Conservation (phyloP, 1,284 basidiomycete species). For the Naganishia liquefaciens region DNA sequence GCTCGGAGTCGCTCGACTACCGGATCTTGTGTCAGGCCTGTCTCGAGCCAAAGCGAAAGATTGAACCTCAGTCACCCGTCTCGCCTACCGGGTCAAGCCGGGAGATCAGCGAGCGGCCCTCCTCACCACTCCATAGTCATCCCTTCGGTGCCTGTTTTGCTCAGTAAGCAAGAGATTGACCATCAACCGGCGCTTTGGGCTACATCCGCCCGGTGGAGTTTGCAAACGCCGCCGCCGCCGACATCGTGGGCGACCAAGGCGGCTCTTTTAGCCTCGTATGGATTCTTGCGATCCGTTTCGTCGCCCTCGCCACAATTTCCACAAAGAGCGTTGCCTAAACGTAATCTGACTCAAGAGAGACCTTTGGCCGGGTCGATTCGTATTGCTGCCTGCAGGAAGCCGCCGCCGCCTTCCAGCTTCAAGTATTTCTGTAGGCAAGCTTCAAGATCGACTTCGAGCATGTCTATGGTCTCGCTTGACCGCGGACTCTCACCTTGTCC, state of each 20-base stretch:
- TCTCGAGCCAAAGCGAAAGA: no score
- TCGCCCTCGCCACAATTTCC: background rate
- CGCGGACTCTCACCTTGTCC: background rate
- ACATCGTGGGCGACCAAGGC: constrained; percentile 10
- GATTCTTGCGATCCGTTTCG: background rate
- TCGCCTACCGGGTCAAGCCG: background rate
- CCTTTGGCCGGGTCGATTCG: background rate
- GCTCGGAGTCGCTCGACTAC: no score
- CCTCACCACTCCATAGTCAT: no score
- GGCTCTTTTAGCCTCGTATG: no score
- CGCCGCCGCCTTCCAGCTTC: constrained; percentile 5
- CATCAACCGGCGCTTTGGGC: constrained; percentile 8
- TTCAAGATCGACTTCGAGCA: background rate
- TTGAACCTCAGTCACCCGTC: constrained; percentile 39
- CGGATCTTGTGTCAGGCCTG: no score
- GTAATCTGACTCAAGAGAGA: background rate
- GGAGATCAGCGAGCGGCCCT: constrained; percentile 7
- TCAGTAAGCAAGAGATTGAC: background rate
- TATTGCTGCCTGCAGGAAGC: background rate
- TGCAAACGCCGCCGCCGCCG: constrained; percentile 10
- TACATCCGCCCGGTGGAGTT: background rate
- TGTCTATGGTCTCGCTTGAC: background rate
- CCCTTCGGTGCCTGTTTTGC: constrained; percentile 21
- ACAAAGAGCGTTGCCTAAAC: background rate
- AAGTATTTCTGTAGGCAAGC: background rate